These are phyloP conservation scores for Dicorynia guianensis DNA, from an alignment of 306 rosid species.

Conservation along the genomic window DNA sequence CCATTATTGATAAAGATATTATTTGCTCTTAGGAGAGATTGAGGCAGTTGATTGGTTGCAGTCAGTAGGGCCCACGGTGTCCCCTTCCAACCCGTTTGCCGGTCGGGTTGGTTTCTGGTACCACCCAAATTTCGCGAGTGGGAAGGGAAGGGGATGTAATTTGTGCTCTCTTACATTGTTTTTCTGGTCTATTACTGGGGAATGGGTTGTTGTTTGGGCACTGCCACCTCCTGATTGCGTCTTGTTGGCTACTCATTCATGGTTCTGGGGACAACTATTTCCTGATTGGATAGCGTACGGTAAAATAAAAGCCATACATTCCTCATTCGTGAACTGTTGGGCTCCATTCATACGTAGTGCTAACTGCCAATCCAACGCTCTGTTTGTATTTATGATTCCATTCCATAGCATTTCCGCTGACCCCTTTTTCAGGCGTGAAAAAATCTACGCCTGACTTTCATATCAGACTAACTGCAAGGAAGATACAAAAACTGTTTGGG, in stretches of 20 bases:
- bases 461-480: too few species aligned
- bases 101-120: slow-evolving; percentile 43
- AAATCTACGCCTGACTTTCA: too few species aligned
- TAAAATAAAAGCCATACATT: background rate
- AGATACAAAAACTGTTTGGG: too few species aligned
- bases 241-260: background rate
- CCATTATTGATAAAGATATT: slow-evolving; percentile 12
- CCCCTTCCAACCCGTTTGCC: slow-evolving; percentile 65
- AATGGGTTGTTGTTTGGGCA: too few species aligned
- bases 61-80: slow-evolving; percentile 45
- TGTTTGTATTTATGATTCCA: background rate
- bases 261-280: background rate
- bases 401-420: too few species aligned
- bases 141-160: too few species aligned
- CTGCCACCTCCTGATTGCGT: too few species aligned
- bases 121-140: slow-evolving; percentile 45
- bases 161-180: too few species aligned
- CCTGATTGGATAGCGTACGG: background rate
- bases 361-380: background rate
- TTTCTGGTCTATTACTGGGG: too few species aligned
- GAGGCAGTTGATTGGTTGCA: slow-evolving; percentile 8
- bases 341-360: background rate
- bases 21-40: background rate
- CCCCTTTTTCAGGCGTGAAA: too few species aligned
- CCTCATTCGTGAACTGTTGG: background rate